These are phyloP conservation scores for Forsythia suspensa DNA, from an alignment of 257 asterid genomes.

Conservation along the genomic window DNA sequence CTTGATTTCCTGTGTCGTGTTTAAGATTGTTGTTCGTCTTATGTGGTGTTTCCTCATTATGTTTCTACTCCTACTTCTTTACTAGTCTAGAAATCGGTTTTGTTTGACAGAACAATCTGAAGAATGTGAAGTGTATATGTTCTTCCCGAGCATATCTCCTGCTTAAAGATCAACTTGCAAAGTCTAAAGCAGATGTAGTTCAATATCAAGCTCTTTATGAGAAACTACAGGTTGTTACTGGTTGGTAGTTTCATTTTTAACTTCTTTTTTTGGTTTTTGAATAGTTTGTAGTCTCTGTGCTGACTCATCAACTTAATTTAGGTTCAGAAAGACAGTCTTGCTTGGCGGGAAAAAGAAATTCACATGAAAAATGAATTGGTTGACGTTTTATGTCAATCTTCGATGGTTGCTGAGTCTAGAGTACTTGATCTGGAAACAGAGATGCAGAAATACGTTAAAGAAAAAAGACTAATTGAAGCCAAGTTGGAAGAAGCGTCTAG, in stretches of 20 bases:
- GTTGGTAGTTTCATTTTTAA: conserved; percentile 36
- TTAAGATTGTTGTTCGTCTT: conserved; percentile 5
- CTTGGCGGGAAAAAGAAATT: conserved; percentile 85
- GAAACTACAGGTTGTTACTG: conserved; percentile 84
- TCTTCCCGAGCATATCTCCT: conserved; percentile 71
- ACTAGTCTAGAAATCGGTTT: conserved; percentile 22
- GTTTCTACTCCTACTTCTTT: conserved; percentile 22
- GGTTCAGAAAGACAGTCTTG: conserved; percentile 84
- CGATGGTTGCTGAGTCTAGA: conserved; percentile 71
- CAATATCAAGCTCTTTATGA: conserved; percentile 76
- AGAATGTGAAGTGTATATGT: conserved; percentile 65
- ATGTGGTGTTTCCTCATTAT: conserved; percentile 13
- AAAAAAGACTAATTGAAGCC: conserved; percentile 51
- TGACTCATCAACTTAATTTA: conserved; percentile 30
- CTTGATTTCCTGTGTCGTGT: conserved; percentile 9
- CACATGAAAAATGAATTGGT: conserved; percentile 71
- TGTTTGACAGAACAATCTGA: conserved; percentile 70
- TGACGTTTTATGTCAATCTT: conserved; percentile 75
- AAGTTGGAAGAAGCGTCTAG: conserved; percentile 75
- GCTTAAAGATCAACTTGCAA: conserved; percentile 74
- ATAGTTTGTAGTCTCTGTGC: conserved; percentile 16
- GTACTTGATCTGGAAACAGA: conserved; percentile 68
- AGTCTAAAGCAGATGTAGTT: conserved; percentile 67
- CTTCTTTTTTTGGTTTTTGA: conserved; percentile 15
- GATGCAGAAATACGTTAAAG: conserved; percentile 54